Conservation (phyloP, 2,329 filamentous ascomycete species). For the Talaromyces pinophilus region DNA sequence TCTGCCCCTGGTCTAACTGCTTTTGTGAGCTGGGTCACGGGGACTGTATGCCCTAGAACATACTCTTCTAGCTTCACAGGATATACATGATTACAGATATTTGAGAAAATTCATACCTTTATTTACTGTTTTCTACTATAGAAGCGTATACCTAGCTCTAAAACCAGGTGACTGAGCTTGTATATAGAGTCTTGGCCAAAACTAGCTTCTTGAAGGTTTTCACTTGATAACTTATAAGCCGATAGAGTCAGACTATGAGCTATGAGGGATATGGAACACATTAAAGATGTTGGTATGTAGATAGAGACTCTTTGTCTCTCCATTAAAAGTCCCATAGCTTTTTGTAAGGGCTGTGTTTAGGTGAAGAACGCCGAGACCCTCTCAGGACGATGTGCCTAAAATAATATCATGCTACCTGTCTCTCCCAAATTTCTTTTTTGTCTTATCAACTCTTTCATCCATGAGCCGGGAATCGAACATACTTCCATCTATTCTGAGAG, state of each 20-base stretch:
- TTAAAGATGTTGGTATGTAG: not conserved
- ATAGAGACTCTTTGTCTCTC: not conserved
- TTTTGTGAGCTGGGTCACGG: slow-evolving; percentile 4
- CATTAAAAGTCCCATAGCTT: not conserved
- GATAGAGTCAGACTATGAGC: not conserved
- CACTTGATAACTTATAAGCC: not conserved
- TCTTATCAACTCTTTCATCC: not conserved
- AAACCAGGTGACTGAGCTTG: not conserved
- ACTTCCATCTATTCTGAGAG: not conserved
- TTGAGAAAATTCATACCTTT: not conserved
- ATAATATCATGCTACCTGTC: too few species aligned
- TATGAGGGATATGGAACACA: not conserved
- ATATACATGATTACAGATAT: not conserved
- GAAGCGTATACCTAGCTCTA: not conserved
- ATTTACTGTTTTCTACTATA: not conserved
- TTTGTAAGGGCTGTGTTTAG: not conserved
- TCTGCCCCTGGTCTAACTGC: not conserved
- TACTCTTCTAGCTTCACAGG: not conserved
- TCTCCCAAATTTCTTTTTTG: not conserved
- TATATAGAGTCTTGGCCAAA: not conserved
- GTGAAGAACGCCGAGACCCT: not conserved
- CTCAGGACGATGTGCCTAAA: not conserved
- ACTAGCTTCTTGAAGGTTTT: not conserved
- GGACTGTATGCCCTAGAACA: slow-evolving; percentile 1
- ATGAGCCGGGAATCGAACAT: not conserved